These are phyloP conservation scores for Yamadazyma taylorii DNA, from an alignment of 1,139 yeast genomes.

Conservation along the genomic window DNA sequence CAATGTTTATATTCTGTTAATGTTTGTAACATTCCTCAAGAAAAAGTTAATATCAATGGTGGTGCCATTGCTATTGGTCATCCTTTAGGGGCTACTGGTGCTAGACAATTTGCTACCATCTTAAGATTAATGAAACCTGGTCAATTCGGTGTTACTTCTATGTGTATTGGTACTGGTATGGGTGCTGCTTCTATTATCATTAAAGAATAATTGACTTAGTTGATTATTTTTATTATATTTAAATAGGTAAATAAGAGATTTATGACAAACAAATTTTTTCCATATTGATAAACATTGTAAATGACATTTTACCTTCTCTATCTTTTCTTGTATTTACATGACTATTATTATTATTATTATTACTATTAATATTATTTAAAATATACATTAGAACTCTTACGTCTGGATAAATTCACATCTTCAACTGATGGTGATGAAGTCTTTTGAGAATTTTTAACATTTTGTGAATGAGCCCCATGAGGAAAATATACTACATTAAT, in stretches of 20 bases:
- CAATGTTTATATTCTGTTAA: slow-evolving; percentile 81
- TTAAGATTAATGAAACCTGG: slow-evolving; percentile 77
- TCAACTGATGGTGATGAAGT: slow-evolving; percentile 13
- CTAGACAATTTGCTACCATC: slow-evolving; percentile 89
- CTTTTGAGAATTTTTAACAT: slow-evolving; percentile 5
- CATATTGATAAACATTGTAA: no score
- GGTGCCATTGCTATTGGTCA: slow-evolving; percentile 97
- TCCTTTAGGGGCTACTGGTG: slow-evolving; percentile 95
- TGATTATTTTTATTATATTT: no score
- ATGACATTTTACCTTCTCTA: no score
- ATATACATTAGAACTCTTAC: slow-evolving; percentile 34
- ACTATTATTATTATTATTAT: no score
- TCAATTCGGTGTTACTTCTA: slow-evolving; percentile 85
- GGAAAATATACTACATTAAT: slow-evolving; percentile 62
- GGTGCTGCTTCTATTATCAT: slow-evolving; percentile 91
- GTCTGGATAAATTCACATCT: slow-evolving; percentile 12
- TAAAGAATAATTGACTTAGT: slow-evolving; percentile 38
- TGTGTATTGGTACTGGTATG: slow-evolving; percentile 99
- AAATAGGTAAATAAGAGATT: slow-evolving; percentile 3
- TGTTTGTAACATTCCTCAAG: slow-evolving; percentile 62
- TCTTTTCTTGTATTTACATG: no score
- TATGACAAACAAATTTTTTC: no score
- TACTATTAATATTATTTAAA: slow-evolving; percentile 21
- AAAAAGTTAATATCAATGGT: slow-evolving; percentile 85
- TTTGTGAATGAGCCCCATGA: slow-evolving; percentile 53